Percentiles rank a stretch among this genome's conserved stretches.
Conservation (phyloP, 495 filamentous ascomycete genomes). For the Collariella sp. region DNA sequence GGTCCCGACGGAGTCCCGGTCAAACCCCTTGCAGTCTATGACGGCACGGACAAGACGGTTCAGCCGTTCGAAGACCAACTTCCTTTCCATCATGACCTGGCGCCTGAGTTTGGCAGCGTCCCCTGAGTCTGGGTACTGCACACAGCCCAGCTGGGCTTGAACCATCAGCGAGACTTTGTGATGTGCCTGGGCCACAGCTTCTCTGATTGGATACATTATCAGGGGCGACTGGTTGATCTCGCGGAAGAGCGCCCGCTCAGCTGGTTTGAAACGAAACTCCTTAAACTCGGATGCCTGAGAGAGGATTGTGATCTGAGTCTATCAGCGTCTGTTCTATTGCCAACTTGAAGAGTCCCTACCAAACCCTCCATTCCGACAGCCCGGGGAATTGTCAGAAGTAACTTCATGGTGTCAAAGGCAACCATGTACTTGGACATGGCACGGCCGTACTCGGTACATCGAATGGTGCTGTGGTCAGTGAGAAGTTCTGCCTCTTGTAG, state of each 20-base stretch:
- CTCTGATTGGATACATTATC: slow-evolving; percentile 72
- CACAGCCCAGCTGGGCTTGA: slow-evolving; percentile 67
- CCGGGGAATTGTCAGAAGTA: slow-evolving; percentile 53
- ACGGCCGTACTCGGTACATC: slow-evolving; percentile 68
- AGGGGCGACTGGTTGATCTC: slow-evolving; percentile 67
- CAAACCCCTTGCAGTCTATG: slow-evolving; percentile 68
- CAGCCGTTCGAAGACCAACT: slow-evolving; percentile 61
- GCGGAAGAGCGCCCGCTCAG: slow-evolving; percentile 69
- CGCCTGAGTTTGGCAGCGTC: slow-evolving; percentile 52
- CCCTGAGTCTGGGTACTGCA: slow-evolving; percentile 60
- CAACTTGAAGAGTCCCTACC: slow-evolving; percentile 39
- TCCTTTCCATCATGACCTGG: slow-evolving; percentile 61
- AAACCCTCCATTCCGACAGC: slow-evolving; percentile 59
- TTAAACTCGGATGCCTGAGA: slow-evolving; percentile 71
- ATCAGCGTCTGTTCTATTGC: slow-evolving; percentile 41
- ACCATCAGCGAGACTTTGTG: slow-evolving; percentile 88
- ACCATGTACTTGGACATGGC: slow-evolving; percentile 94
- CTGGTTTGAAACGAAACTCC: slow-evolving; percentile 57
- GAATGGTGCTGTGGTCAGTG: slow-evolving; percentile 40
- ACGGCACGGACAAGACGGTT: slow-evolving; percentile 74
- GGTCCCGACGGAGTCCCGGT: slow-evolving; percentile 57
- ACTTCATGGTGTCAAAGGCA: slow-evolving; percentile 82
- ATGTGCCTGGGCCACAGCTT: slow-evolving; percentile 56
- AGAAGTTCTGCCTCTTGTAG: slow-evolving; percentile 58
- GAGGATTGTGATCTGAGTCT: slow-evolving; percentile 32